Conservation (phyloP, 768 basidiomycete genomes). For the Xerocomellus amylosporus region DNA sequence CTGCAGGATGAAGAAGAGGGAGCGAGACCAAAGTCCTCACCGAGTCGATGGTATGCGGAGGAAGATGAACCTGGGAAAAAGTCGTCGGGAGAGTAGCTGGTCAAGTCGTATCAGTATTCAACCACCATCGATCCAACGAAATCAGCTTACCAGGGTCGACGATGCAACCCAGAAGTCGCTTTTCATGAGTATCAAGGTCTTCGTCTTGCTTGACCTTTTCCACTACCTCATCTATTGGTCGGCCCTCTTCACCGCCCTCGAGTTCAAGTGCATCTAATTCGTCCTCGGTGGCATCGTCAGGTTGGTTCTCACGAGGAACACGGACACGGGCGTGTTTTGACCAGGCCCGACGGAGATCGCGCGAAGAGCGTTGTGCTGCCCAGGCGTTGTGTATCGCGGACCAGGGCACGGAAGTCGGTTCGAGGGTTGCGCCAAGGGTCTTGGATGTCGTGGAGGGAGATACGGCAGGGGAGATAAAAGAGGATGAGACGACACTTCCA, state of each 20-base stretch:
- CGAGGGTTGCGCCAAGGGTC: slow-evolving; percentile 21
- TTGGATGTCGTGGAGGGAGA: slow-evolving; percentile 21
- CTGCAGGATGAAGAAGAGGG: slow-evolving; percentile 80
- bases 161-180: slow-evolving; percentile 77
- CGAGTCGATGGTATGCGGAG: slow-evolving; percentile 84
- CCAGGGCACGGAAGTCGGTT: slow-evolving; percentile 66
- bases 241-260: slow-evolving; percentile 29
- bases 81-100: slow-evolving; percentile 75
- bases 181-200: slow-evolving; percentile 79
- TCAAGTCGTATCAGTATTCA: slow-evolving; percentile 2
- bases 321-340: slow-evolving; percentile 48
- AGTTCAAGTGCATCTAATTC: slow-evolving; percentile 31
- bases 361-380: slow-evolving; percentile 50
- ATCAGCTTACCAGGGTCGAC: slow-evolving; percentile 66
- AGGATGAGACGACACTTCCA: slow-evolving; percentile 53
- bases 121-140: not conserved
- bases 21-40: slow-evolving; percentile 89
- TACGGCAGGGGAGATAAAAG: slow-evolving; percentile 8
- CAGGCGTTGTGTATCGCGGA: slow-evolving; percentile 63
- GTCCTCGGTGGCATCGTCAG: slow-evolving; percentile 34
- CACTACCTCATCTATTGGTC: slow-evolving; percentile 61
- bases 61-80: slow-evolving; percentile 86
- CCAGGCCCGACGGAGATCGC: slow-evolving; percentile 57
- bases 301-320: slow-evolving; percentile 35
- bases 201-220: slow-evolving; percentile 73